A percentile compares a stretch with the other conserved stretches of the same genome.
phyloP scores from a whole-genome alignment of 1,139 yeast species.

The Debaryomycetaceae sp. region DNA sequence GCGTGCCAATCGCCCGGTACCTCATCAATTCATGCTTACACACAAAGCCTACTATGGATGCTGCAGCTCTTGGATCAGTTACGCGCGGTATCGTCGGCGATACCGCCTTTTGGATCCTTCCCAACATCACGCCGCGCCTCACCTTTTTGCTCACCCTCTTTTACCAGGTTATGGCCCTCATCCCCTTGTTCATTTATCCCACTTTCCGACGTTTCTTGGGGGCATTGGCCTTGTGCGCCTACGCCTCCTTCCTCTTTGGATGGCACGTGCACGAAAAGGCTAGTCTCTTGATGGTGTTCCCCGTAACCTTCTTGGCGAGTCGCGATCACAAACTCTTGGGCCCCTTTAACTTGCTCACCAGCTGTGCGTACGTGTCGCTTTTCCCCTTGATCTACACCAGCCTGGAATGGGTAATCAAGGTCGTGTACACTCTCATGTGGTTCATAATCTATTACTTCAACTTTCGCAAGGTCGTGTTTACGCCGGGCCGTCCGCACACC shows the following conservation, averaged over 20 bases:
- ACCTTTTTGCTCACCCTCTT: slow-evolving; percentile 73
- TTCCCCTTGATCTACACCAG: slow-evolving; percentile 82
- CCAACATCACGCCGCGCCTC: slow-evolving; percentile 65
- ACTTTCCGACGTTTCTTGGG: slow-evolving; percentile 73
- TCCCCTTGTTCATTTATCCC: slow-evolving; percentile 70
- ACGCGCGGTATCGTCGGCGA: slow-evolving; percentile 93
- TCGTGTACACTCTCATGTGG: slow-evolving; percentile 78
- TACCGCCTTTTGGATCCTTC: slow-evolving; percentile 68
- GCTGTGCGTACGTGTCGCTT: slow-evolving; percentile 78
- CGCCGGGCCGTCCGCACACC: slow-evolving; percentile 38
- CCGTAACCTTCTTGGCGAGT: slow-evolving; percentile 68
- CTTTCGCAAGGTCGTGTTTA: slow-evolving; percentile 52
- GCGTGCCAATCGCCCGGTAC: slow-evolving; percentile 33
- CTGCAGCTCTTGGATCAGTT: slow-evolving; percentile 26
- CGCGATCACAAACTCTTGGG: slow-evolving; percentile 62
- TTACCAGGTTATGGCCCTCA: slow-evolving; percentile 67
- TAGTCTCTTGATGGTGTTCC: slow-evolving; percentile 76
- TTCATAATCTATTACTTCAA: slow-evolving; percentile 66
- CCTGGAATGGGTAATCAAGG: slow-evolving; percentile 68
- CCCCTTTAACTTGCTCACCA: slow-evolving; percentile 55
- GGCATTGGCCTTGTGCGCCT: slow-evolving; percentile 80
- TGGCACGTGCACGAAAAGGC: slow-evolving; percentile 99
- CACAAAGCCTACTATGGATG: slow-evolving; percentile 18
- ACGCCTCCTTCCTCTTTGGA: slow-evolving; percentile 84
- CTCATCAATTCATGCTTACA: slow-evolving; percentile 23